Percentiles rank a stretch among this genome's conserved stretches.
phyloP scores from a whole-genome alignment of 1,139 yeast species.

The Hyphopichia buzzinii region DNA sequence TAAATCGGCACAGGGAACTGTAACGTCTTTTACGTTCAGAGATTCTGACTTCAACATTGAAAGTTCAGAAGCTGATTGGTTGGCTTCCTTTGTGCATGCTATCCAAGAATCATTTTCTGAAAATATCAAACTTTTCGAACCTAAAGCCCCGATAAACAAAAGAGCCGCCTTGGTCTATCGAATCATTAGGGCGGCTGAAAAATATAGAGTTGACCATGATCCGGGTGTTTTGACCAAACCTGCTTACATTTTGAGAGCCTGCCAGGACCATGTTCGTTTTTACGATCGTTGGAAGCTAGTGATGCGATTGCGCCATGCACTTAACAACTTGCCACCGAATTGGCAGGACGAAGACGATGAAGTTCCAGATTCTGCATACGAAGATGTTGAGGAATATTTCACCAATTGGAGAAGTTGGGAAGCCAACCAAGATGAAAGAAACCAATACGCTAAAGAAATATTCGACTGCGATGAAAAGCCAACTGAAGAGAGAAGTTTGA shows the following conservation, averaged over 20 bases:
- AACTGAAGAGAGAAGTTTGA: neutral
- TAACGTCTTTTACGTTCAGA: conserved; percentile 1
- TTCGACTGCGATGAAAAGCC: conserved; percentile 19
- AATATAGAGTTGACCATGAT: conserved; percentile 67
- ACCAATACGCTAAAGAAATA: conserved; percentile 49
- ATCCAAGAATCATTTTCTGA: conserved; percentile 16
- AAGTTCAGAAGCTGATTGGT: conserved; percentile 36
- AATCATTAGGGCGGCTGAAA: conserved; percentile 61
- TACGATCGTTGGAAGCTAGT: conserved; percentile 87
- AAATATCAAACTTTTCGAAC: conserved; percentile 5
- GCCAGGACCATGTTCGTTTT: conserved; percentile 70
- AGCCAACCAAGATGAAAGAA: conserved; percentile 44
- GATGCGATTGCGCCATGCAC: conserved; percentile 72
- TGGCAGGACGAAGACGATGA: conserved; percentile 40
- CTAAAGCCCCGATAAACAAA: conserved; percentile 14
- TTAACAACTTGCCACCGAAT: conserved; percentile 54
- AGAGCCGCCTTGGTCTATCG: conserved; percentile 49
- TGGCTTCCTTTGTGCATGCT: conserved; percentile 20
- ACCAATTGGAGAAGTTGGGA: conserved; percentile 95
- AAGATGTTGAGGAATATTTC: conserved; percentile 57
- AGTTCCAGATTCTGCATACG: conserved; percentile 49
- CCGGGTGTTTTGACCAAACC: conserved; percentile 91
- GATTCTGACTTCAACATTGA: conserved; percentile 36
- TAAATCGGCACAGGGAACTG: conserved; percentile 18
- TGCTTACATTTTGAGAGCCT: conserved; percentile 71